phyloP scores from a whole-genome alignment of 805 yeast species.

The Kodamaea neixiangensis region DNA sequence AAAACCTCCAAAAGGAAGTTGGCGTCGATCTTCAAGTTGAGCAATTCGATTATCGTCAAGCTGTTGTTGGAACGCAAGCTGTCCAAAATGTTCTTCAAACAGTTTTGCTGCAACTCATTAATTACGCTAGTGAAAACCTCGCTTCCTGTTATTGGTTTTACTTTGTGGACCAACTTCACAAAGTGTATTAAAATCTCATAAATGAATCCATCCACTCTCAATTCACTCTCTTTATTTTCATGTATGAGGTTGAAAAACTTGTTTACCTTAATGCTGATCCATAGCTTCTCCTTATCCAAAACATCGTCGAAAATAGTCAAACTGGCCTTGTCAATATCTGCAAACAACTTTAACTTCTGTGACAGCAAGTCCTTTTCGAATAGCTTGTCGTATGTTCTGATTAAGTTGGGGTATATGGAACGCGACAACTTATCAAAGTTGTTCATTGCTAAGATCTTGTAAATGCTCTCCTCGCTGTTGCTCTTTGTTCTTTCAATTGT shows the following conservation, averaged over 20 bases:
- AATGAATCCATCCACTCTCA: conserved; percentile 40
- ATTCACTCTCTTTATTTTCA: conserved; percentile 2
- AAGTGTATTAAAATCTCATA: conserved; percentile 42
- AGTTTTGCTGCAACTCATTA: conserved; percentile 39
- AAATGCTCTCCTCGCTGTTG: conserved; percentile 28
- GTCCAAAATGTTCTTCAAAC: conserved; percentile 35
- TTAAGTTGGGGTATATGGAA: conserved; percentile 31
- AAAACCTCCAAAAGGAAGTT: conserved; percentile 42
- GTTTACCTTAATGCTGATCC: conserved; percentile 31
- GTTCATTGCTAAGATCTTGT: conserved; percentile 45
- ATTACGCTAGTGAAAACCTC: conserved; percentile 38
- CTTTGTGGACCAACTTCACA: conserved; percentile 39
- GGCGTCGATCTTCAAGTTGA: conserved; percentile 38
- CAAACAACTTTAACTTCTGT: conserved; percentile 41
- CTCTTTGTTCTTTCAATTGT: conserved; percentile 26
- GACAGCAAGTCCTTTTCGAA: conserved; percentile 37
- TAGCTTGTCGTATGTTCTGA: conserved; percentile 33
- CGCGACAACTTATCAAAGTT: conserved; percentile 40
- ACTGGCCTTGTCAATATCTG: conserved; percentile 43
- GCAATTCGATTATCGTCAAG: conserved; percentile 16
- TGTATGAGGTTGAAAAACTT: conserved; percentile 23
- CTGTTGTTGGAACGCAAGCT: conserved; percentile 26
- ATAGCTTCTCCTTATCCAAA: conserved; percentile 34
- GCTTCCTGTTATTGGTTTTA: conserved; percentile 41
- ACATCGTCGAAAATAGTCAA: conserved; percentile 43